phyloP scores from a whole-genome alignment of 768 basidiomycete genomes.

The Lactifluus echinatus region DNA sequence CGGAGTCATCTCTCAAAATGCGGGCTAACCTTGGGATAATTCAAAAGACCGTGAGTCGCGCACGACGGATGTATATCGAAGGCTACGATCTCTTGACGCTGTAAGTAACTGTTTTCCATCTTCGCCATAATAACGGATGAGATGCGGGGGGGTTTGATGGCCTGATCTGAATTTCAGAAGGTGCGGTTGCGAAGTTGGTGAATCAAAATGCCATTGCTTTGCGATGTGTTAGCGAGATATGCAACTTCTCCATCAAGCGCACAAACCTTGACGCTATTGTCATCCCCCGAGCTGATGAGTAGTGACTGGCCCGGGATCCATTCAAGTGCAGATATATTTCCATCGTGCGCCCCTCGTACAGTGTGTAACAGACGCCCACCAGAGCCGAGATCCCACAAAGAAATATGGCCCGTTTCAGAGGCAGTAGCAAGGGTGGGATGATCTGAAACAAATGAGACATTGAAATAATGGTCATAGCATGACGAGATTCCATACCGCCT shows the following conservation, averaged over 20 bases:
- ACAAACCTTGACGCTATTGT: slow-evolving; percentile 88
- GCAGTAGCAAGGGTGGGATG: slow-evolving; percentile 84
- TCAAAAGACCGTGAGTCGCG: slow-evolving; percentile 93
- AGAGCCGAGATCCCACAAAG: slow-evolving; percentile 86
- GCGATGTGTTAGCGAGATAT: background rate
- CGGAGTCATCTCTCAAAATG: background rate
- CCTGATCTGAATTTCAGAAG: slow-evolving; percentile 89
- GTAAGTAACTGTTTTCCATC: slow-evolving; percentile 93
- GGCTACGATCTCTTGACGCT: slow-evolving; percentile 78
- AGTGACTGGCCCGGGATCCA: slow-evolving; percentile 94
- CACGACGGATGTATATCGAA: slow-evolving; percentile 88
- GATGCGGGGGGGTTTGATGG: slow-evolving; percentile 82
- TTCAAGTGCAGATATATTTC: slow-evolving; percentile 69
- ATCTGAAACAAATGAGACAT: slow-evolving; percentile 38
- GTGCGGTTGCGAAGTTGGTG: slow-evolving; percentile 76
- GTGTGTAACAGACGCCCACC: slow-evolving; percentile 79
- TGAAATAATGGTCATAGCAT: background rate
- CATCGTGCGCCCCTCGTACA: slow-evolving; percentile 83
- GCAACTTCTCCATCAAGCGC: slow-evolving; percentile 3
- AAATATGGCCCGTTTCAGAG: slow-evolving; percentile 80
- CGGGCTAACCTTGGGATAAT: slow-evolving; percentile 71
- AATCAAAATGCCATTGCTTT: slow-evolving; percentile 98
- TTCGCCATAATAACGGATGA: slow-evolving; percentile 93
- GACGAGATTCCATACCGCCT: slow-evolving; percentile 48
- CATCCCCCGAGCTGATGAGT: slow-evolving; percentile 81